Evolutionary conservation across 805 yeast genomes (phyloP), one percentile per base, ranked within the genome.

Genomic region (Candida ovalis): DNA sequence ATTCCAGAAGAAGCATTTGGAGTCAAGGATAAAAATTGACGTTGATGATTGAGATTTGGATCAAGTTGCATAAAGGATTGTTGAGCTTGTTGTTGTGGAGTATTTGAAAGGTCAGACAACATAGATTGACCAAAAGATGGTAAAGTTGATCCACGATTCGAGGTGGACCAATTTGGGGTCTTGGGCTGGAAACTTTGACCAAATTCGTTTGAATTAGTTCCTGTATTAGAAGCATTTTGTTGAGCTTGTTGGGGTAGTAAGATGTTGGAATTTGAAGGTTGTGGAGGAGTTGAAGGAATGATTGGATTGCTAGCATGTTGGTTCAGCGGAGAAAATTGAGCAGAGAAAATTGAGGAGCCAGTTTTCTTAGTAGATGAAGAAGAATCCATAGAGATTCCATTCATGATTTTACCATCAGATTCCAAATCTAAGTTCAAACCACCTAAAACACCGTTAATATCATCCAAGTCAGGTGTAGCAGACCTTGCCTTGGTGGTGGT

Each of bases 371-470:
- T 15, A 15, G 28, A 22, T 8, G 10, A 13, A 13, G 10, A 13
- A 13, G 44, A 28, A 23, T 48, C 50, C 10, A 44, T 12, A 24
- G 35, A 30, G 15, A 30, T 30, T 53, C 47, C 18, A 38, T 48
- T 9, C 22, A 35, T 35, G 17, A 35, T 17, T 36, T 42, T 23
- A 30, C 24, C 40, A 33, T 47, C 46, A 24, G 46, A 44, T 13
- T 58, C 42, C 49, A 65, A 55, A 30, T 74, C 78, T 47, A 77
- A 64, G 57, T 75, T 71, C 41, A 77, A 64, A 37, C 72, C 71
- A 42, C 72, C 73, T 38, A 77, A 61, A 19, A 80, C 80, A 15
- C 77, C 76, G 24, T 73, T 77, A 40, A 77, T 69, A 51, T 76
- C 80, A 43, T 64, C 63, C 41, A 63, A 54, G 27, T 61, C 65